Evolutionary conservation across 2,329 filamentous ascomycete species (phyloP).

Genomic region (Fusarium acutatum): DNA sequence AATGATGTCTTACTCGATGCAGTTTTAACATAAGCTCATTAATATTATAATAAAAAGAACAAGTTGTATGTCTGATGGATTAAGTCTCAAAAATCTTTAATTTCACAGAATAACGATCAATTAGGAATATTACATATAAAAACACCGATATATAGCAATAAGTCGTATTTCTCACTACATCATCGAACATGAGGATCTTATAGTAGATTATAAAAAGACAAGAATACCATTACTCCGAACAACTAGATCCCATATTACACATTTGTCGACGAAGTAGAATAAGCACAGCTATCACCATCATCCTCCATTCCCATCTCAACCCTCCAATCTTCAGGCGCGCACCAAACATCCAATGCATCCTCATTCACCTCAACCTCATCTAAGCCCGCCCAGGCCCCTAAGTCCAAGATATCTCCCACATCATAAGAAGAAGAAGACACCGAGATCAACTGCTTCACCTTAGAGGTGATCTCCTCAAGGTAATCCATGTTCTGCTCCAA

Average conservation of each 20-base stretch:
- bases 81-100: neutral
- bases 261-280: neutral
- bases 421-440: neutral
- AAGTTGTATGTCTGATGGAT: neutral
- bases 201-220: neutral
- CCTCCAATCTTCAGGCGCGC: neutral
- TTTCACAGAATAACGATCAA: neutral
- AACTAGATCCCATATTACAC: neutral
- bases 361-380: neutral
- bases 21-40: neutral
- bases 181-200: neutral
- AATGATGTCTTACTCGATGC: neutral
- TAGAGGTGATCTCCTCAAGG: neutral
- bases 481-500: neutral
- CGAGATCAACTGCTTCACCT: neutral
- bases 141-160: neutral
- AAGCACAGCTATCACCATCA: neutral
- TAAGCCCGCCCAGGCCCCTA: neutral
- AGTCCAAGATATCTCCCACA: neutral
- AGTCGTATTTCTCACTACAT: neutral
- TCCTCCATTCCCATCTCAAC: neutral
- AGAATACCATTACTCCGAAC: neutral
- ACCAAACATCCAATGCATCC: neutral
- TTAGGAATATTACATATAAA: too few species aligned
- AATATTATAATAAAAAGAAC: neutral